A percentile compares a stretch with the other conserved stretches of the same genome.
Conservation (phyloP, 2,329 filamentous ascomycete species). For the Xylariaceae sp. region DNA sequence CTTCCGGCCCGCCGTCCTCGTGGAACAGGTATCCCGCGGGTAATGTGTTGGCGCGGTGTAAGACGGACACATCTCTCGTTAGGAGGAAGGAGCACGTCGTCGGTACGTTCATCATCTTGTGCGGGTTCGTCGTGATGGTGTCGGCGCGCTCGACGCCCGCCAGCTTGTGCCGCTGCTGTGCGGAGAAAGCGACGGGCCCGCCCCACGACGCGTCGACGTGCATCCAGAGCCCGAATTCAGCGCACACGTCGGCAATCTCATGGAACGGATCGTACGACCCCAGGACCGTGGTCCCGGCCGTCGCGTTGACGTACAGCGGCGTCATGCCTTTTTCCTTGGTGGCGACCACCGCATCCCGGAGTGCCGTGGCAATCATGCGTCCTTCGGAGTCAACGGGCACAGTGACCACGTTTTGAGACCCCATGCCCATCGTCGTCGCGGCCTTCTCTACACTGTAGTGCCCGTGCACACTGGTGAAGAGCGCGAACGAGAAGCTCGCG, state of each 20-base stretch:
- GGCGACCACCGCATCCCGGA: conserved; percentile 57
- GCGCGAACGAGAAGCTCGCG: conserved; percentile 57
- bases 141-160: conserved; percentile 68
- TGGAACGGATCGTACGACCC: conserved; percentile 81
- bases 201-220: conserved; percentile 94
- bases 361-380: conserved; percentile 60
- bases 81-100: conserved; percentile 88
- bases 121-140: conserved; percentile 82
- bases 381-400: conserved; percentile 70
- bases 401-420: conserved; percentile 63
- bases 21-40: conserved; percentile 85
- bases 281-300: conserved; percentile 87
- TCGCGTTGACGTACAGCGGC: conserved; percentile 92
- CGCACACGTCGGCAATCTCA: conserved; percentile 64
- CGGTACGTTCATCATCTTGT: conserved; percentile 95
- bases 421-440: conserved; percentile 83
- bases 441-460: conserved; percentile 96
- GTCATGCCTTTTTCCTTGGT: conserved; percentile 65
- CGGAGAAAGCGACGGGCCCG: conserved; percentile 72
- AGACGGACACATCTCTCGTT: conserved; percentile 65
- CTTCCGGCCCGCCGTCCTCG: conserved; percentile 40
- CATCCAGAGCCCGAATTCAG: conserved; percentile 72
- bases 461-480: conserved; percentile 85
- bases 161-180: conserved; percentile 57
- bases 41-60: conserved; percentile 79